Percentiles rank a stretch among this genome's conserved stretches.
Conservation (phyloP, 208 protist species). For the Leptomonas pyrrhocoris region DNA sequence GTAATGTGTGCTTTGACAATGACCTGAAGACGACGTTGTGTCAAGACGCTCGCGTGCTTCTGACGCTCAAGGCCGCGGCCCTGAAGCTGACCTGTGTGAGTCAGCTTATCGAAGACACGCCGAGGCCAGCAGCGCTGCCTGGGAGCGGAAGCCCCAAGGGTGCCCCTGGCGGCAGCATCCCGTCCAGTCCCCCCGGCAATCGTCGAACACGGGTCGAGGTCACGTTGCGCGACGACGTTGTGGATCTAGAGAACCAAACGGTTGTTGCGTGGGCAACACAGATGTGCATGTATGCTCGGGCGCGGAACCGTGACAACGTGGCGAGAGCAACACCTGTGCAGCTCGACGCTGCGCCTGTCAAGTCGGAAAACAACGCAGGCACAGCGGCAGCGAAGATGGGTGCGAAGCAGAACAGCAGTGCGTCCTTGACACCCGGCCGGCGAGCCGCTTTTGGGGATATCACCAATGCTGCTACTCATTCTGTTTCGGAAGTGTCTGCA, state of each 20-base stretch:
- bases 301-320: not conserved
- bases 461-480: not conserved
- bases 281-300: conserved; percentile 26
- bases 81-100: conserved; percentile 40
- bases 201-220: conserved; percentile 8
- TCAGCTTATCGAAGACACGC: conserved; percentile 22
- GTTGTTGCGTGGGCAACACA: conserved; percentile 33
- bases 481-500: conserved; percentile 3
- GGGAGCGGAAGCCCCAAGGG: not conserved
- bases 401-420: too few relatives aligned
- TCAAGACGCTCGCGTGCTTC: conserved; percentile 73
- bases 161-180: not conserved
- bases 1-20: conserved; percentile 76
- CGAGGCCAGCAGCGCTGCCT: not conserved
- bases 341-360: too few relatives aligned
- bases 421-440: not conserved
- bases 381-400: too few relatives aligned
- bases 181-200: not conserved
- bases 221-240: conserved; percentile 19
- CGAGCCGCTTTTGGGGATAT: conserved; percentile 17
- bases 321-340: not conserved
- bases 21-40: conserved; percentile 68
- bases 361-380: not conserved
- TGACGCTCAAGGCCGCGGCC: conserved; percentile 69
- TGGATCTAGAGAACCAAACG: conserved; percentile 23